A percentile compares a stretch with the other conserved stretches of the same genome.
Evolutionary conservation across 1,139 yeast species (phyloP).

Genomic region (Saccharomycopsis crataegensis): DNA sequence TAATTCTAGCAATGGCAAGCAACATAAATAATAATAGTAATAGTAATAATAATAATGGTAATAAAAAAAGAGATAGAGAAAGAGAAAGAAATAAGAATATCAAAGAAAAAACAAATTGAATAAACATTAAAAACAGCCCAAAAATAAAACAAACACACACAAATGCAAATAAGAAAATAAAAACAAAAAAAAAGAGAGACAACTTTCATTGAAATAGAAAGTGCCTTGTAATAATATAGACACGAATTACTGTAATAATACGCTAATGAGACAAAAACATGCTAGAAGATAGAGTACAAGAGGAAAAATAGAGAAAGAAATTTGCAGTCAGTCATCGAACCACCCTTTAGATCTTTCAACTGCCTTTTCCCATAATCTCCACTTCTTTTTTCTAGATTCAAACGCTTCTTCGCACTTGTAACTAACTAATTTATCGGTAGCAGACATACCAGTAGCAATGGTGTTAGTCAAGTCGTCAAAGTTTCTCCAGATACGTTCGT

Average conservation of each 20-base stretch:
- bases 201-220: too few species aligned
- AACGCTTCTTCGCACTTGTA: constrained; percentile 57
- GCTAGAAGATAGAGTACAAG: neutral
- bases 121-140: too few species aligned
- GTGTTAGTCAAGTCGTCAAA: constrained; percentile 52
- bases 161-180: too few species aligned
- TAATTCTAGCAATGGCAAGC: too few species aligned
- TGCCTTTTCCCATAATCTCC: constrained; percentile 80
- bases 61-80: neutral
- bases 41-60: neutral
- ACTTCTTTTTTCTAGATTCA: constrained; percentile 52
- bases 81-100: neutral
- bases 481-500: constrained; percentile 64
- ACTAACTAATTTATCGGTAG: constrained; percentile 34
- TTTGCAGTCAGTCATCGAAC: constrained; percentile 31
- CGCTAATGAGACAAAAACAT: too few species aligned
- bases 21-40: neutral
- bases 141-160: too few species aligned
- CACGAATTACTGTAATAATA: too few species aligned
- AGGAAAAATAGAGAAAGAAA: neutral
- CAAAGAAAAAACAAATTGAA: neutral
- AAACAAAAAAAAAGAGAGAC: too few species aligned
- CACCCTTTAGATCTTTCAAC: constrained; percentile 72
- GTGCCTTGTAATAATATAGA: too few species aligned
- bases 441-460: constrained; percentile 23